A percentile compares a stretch with the other conserved stretches of the same genome.
These are phyloP conservation scores for Sphaerulina populicola DNA, from an alignment of 2,329 filamentous ascomycete species.

Conservation along the genomic window DNA sequence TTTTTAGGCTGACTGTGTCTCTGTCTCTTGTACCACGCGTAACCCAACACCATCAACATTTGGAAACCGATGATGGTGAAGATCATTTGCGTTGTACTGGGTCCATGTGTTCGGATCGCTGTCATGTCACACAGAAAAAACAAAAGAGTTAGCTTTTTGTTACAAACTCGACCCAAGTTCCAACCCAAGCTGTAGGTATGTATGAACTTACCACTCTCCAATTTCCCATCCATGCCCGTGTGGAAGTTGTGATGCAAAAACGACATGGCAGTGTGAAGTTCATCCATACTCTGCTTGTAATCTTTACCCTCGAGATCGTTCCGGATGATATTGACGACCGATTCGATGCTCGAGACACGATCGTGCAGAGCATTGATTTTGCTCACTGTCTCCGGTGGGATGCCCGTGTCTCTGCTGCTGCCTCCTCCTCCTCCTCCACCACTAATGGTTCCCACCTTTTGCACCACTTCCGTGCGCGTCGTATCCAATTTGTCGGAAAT, in stretches of 20 bases:
- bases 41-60: conserved; percentile 58
- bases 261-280: conserved; percentile 46
- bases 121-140: neutral
- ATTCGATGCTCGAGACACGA: conserved; percentile 39
- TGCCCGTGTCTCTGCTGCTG: conserved; percentile 28
- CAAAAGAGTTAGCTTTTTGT: neutral
- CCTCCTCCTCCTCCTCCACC: conserved; percentile 37
- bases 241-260: conserved; percentile 41
- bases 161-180: neutral
- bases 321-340: conserved; percentile 43
- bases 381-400: conserved; percentile 18
- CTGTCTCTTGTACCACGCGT: conserved; percentile 71
- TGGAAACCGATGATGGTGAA: conserved; percentile 68
- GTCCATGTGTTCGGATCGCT: conserved; percentile 35
- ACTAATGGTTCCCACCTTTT: conserved; percentile 45
- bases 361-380: conserved; percentile 18
- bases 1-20: conserved; percentile 77
- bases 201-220: conserved; percentile 3
- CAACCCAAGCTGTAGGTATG: neutral
- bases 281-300: conserved; percentile 47
- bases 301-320: conserved; percentile 50
- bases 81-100: conserved; percentile 55
- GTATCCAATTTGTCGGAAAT: conserved; percentile 47
- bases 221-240: conserved; percentile 42
- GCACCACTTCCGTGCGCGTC: conserved; percentile 47